Conservation (phyloP, 352 stramenopile species). For the Sclerospora graminicola region DNA sequence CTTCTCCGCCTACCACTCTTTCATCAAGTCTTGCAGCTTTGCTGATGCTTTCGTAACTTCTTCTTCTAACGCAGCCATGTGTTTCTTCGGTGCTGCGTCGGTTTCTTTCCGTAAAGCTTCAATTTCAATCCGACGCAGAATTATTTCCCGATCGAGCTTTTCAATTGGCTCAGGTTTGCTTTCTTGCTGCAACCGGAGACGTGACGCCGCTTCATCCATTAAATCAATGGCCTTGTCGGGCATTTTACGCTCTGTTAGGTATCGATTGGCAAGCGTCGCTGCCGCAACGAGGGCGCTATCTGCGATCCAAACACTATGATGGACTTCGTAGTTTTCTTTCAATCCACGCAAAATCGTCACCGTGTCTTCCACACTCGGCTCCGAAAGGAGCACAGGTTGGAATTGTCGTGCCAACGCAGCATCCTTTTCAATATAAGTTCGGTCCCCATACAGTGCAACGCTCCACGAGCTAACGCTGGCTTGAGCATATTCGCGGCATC, state of each 20-base stretch:
- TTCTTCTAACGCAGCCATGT: conserved; percentile 41
- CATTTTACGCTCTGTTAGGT: conserved; percentile 89
- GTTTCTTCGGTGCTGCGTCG: conserved; percentile 61
- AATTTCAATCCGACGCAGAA: conserved; percentile 74
- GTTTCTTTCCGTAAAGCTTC: conserved; percentile 73
- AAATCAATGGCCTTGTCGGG: conserved; percentile 96
- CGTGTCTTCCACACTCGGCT: too few relatives aligned
- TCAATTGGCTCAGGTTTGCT: conserved; percentile 78
- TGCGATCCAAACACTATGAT: conserved; percentile 92
- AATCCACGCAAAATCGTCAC: too few relatives aligned
- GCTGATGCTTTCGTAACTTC: conserved; percentile 54
- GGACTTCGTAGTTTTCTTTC: too few relatives aligned
- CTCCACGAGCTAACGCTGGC: too few relatives aligned
- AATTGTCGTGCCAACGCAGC: too few relatives aligned
- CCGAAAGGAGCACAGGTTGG: too few relatives aligned
- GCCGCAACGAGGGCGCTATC: conserved; percentile 91
- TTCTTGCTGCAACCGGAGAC: conserved; percentile 71
- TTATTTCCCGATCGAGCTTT: conserved; percentile 66
- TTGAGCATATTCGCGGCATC: conserved; percentile 94
- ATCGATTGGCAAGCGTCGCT: conserved; percentile 88
- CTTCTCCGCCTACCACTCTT: conserved; percentile 77
- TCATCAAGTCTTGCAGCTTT: conserved; percentile 49
- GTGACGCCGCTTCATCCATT: conserved; percentile 88
- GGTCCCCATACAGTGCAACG: too few relatives aligned
- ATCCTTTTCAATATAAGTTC: too few relatives aligned